Evolutionary conservation across 768 basidiomycete species (phyloP), one percentile per base, ranked within the genome.

Genomic region (Tubosaeta sp.): DNA sequence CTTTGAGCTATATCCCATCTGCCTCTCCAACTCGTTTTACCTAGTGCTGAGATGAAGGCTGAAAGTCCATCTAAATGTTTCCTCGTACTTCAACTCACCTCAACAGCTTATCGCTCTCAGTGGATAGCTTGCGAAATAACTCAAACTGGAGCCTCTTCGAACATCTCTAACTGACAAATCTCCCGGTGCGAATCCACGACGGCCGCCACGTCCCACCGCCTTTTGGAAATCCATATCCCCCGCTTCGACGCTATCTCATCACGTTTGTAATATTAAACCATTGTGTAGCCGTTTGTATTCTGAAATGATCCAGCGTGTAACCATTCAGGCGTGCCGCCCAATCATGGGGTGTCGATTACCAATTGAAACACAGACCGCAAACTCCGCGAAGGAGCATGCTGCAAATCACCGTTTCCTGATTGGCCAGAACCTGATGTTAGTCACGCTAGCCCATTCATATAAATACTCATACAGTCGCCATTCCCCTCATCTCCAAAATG

Each of bases 381-480:
- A 42, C 41, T 25, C 41, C 24, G 41, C 41, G 10, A 16, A 25
- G 40, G 14, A 14, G 4, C 18, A 30, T 10, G 22, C 24, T 35
- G 34, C 59, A 61, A 60, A 60, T 60, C 50, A 14, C 9, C 16
- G 3, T 12, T 41, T n/a, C 4, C 31, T 45, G 14, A 62, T 60
- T 60, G 59, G 59, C 35, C 24, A 6, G 39, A 31, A 12, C 14
- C 14, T 27, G 24, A 16, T 9, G 14, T 27, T 29, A 31, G 35
- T 31, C 27, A 40, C 27, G 34, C 25, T 27, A 10, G 6, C 13
- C 10, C 31, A 12, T 29, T 31, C 13, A 11, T 56, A 56, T 48
- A 60, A 60, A 59, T 31, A 31, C 46, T 34, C 32, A 18, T 27
- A n/a, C n/a, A n/a, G n/a, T n/a, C n/a, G n/a, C 13, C 41, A 22